Evolutionary conservation across 1,284 basidiomycete genomes (phyloP).

Genomic region (Ceratobasidium sp.): DNA sequence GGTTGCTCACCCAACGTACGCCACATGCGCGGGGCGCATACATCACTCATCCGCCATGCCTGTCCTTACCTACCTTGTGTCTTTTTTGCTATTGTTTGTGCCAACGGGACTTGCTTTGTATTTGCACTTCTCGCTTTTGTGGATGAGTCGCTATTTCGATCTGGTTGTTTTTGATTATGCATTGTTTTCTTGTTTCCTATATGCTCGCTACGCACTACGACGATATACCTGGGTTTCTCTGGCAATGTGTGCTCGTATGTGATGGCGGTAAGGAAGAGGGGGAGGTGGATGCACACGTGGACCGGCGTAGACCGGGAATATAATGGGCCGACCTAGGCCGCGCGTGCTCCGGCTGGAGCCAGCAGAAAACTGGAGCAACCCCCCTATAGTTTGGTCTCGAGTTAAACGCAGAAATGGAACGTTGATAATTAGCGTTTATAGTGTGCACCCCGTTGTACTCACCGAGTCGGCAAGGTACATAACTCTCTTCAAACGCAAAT

Average conservation of each 20-base stretch:
- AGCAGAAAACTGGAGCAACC: background rate
- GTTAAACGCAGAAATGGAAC: no score
- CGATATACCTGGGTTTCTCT: constrained; percentile 10
- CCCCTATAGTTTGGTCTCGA: background rate
- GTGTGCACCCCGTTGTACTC: no score
- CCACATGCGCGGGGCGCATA: constrained; percentile 44
- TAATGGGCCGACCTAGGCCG: constrained; percentile 15
- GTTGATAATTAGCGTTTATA: no score
- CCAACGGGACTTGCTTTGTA: constrained; percentile 34
- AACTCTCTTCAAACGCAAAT: no score
- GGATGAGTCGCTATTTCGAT: background rate
- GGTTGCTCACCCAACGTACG: constrained; percentile 17
- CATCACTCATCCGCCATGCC: constrained; percentile 19
- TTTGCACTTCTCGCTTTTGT: constrained; percentile 20
- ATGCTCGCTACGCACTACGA: constrained; percentile 17
- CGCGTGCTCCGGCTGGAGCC: constrained; percentile 32
- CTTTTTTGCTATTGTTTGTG: constrained; percentile 4
- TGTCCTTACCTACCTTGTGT: constrained; percentile 14
- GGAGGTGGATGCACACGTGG: background rate
- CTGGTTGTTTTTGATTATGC: constrained; percentile 34
- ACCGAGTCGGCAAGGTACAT: no score
- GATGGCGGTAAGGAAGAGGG: background rate
- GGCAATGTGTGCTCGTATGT: background rate
- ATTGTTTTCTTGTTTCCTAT: constrained; percentile 5
- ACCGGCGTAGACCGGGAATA: constrained; percentile 16